These are phyloP conservation scores for Neurospora terricola DNA, from an alignment of 495 filamentous ascomycete species.

Conservation along the genomic window DNA sequence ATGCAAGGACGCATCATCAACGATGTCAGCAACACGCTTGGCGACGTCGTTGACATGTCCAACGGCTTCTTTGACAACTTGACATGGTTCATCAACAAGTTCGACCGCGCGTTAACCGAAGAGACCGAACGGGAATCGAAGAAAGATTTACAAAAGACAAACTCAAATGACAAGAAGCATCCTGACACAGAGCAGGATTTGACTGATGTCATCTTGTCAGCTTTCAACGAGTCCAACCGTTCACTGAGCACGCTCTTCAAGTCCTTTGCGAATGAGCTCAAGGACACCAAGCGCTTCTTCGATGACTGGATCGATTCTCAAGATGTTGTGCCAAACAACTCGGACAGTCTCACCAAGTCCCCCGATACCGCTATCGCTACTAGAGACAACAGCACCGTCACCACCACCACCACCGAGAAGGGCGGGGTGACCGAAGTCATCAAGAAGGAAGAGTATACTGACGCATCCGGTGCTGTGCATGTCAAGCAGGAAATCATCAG, in stretches of 20 bases:
- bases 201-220: constrained; percentile 5
- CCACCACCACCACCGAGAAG: background rate
- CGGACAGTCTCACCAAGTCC: background rate
- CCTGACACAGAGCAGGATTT: constrained; percentile 10
- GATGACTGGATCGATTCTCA: background rate
- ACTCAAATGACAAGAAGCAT: background rate
- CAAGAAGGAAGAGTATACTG: constrained; percentile 9
- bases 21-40: background rate
- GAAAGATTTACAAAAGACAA: background rate
- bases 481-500: constrained; percentile 7
- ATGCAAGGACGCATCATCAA: background rate
- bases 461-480: constrained; percentile 11
- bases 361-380: background rate
- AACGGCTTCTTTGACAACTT: background rate
- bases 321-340: background rate
- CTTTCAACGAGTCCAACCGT: constrained; percentile 13
- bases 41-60: background rate
- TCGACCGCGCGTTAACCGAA: background rate
- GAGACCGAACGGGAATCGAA: background rate
- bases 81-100: background rate
- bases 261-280: constrained; percentile 1
- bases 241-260: constrained; percentile 13
- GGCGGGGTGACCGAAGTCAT: constrained; percentile 6
- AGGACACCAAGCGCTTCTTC: background rate
- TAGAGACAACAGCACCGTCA: background rate